Base-by-base conservation (phyloP, 2,329 filamentous ascomycete species). In the Pleomassaria siparia region DNA sequence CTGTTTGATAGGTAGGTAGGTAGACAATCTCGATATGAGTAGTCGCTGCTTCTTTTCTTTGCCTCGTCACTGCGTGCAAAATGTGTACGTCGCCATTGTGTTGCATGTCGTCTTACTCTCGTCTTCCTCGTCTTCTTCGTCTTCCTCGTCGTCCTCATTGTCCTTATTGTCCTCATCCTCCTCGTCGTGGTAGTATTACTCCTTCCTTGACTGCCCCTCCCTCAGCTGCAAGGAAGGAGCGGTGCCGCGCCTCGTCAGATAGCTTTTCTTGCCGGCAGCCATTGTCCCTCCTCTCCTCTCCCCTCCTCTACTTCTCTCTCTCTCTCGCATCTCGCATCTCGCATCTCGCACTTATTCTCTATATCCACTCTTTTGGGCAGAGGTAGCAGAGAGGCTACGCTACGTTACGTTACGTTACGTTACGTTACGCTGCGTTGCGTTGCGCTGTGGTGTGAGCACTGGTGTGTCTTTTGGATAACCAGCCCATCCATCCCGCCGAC, bases 11-110 rank as follows among this genome's bases (percentile, higher is more conserved):
- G 29, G 6, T 25, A 24, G 37, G 37, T 48, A 54, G 50, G 49
- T 55, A 59, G 50, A 45, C 25, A 49, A 44, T 49, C 41, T 44
- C 40, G 25, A 37, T 46, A 39, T 40, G 16, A 46, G 49, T 32
- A 29, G 35, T 53, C 49, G 51, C 41, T 39, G 46, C 49, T 56
- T 44, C 18, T 47, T 54, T 46, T 45, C 40, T 48, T 48, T 51
- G 35, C 41, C 33, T 50, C 36, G 20, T 49, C 28, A 28, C 44
- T 53, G 22, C 16, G 20, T 30, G 22, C 11, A 33, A 15, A 43
- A 3, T 42, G 24, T 30, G 13, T 13, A 13, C 30, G 13, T 42
- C 24, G 24, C n/a, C 21, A 13, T 42, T 8, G 6, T 24, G 25
- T 22, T 32, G 40, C 15, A 21, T n/a, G 24, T 26, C 40, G n/a